Percentiles rank a stretch among this genome's conserved stretches.
Evolutionary conservation across 1,139 yeast species (phyloP).

Genomic region (Candida tropicalis): DNA sequence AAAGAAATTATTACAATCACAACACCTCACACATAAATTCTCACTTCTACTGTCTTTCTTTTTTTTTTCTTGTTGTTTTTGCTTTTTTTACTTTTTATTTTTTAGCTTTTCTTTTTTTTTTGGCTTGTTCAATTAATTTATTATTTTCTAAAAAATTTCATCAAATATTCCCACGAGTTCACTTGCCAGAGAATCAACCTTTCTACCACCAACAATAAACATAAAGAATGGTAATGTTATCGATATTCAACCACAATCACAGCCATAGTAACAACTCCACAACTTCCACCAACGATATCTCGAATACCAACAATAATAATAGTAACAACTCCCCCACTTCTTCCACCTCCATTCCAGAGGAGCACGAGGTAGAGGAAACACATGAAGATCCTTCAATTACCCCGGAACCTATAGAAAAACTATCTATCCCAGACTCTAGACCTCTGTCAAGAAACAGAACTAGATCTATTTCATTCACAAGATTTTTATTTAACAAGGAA

Average conservation of each 20-base stretch:
- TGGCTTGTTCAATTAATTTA: background rate
- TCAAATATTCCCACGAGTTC: constrained; percentile 2
- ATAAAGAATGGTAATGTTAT: constrained; percentile 5
- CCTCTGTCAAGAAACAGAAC: constrained; percentile 17
- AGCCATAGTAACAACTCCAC: background rate
- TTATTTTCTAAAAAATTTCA: background rate
- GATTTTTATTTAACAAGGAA: constrained; percentile 21
- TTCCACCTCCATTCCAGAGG: background rate
- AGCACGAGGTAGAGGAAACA: background rate
- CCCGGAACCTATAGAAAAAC: constrained; percentile 4
- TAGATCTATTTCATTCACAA: constrained; percentile 24
- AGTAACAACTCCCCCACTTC: background rate
- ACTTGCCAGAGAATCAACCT: background rate
- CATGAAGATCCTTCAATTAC: constrained; percentile 1
- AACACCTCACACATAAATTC: background rate
- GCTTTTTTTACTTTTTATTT: background rate
- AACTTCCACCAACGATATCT: background rate
- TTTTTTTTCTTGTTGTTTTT: background rate
- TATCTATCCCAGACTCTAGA: constrained; percentile 9
- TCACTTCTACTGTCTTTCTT: background rate
- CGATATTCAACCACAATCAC: constrained; percentile 5
- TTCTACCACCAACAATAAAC: background rate
- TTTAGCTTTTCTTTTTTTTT: background rate
- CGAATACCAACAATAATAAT: background rate
- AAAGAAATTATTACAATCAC: background rate